These are phyloP conservation scores for Scytalidium lignicola DNA, from an alignment of 2,329 filamentous ascomycete genomes.

Conservation along the genomic window DNA sequence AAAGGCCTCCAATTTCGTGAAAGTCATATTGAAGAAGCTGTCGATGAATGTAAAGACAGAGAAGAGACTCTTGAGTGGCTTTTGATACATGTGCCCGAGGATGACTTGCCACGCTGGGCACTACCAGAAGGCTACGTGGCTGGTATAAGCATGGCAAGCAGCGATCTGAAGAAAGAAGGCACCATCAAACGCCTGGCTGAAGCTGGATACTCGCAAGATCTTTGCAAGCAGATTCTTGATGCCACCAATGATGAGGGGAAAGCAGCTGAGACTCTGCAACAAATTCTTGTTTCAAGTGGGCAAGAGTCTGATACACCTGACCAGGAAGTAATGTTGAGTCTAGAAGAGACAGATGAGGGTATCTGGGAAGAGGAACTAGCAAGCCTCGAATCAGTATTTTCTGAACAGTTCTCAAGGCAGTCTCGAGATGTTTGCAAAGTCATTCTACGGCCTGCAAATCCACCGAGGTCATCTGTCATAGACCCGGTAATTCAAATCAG, in stretches of 20 bases:
- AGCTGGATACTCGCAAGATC: slow-evolving; percentile 78
- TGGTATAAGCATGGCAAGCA: slow-evolving; percentile 79
- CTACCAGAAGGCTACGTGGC: slow-evolving; percentile 88
- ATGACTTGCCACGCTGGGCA: slow-evolving; percentile 90
- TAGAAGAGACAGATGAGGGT: slow-evolving; percentile 49
- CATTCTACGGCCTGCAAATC: slow-evolving; percentile 52
- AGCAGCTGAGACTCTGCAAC: slow-evolving; percentile 76
- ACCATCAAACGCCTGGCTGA: slow-evolving; percentile 76
- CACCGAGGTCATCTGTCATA: slow-evolving; percentile 43
- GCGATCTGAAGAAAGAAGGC: slow-evolving; percentile 74
- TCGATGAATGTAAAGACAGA: slow-evolving; percentile 79
- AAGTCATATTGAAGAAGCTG: slow-evolving; percentile 85
- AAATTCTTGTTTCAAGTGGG: slow-evolving; percentile 53
- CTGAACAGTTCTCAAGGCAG: slow-evolving; percentile 60
- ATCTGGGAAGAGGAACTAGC: slow-evolving; percentile 82
- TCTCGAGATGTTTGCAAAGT: slow-evolving; percentile 66
- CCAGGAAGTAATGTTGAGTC: slow-evolving; percentile 35
- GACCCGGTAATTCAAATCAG: slow-evolving; percentile 61
- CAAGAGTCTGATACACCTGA: slow-evolving; percentile 27
- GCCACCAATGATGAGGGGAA: slow-evolving; percentile 65
- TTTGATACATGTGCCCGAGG: slow-evolving; percentile 92
- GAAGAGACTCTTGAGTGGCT: slow-evolving; percentile 96
- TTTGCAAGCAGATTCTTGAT: slow-evolving; percentile 75
- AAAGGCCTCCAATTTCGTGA: slow-evolving; percentile 76
- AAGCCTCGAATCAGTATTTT: slow-evolving; percentile 82